phyloP scores from a whole-genome alignment of 306 rosid species.

The Quercus dentata region DNA sequence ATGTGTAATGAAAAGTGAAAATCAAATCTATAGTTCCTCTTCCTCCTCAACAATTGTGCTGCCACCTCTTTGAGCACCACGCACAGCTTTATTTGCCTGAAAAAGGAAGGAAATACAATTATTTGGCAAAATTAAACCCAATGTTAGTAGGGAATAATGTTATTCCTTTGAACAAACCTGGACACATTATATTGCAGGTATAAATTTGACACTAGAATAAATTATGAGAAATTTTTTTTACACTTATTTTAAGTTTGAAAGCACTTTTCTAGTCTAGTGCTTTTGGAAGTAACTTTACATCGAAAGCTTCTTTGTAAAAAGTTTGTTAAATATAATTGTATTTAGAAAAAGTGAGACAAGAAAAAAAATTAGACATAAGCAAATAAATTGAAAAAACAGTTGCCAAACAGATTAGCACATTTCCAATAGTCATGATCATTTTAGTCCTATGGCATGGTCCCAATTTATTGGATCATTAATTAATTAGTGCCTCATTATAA shows the following conservation, averaged over 20 bases:
- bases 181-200: not conserved
- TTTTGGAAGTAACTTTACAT: too few species aligned
- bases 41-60: not conserved
- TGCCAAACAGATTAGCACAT: too few species aligned
- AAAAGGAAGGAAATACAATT: not conserved
- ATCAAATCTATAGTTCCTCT: constrained; percentile 13
- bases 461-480: not conserved
- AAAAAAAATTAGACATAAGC: too few species aligned
- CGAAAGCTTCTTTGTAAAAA: too few species aligned
- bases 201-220: not conserved
- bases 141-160: not conserved
- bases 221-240: not conserved
- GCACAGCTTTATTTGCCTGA: constrained; percentile 44
- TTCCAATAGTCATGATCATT: too few species aligned
- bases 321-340: too few species aligned
- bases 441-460: not conserved
- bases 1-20: not conserved
- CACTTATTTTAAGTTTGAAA: not conserved
- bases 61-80: constrained; percentile 15
- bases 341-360: too few species aligned
- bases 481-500: not conserved
- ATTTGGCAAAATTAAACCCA: not conserved
- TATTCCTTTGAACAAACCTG: not conserved
- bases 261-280: too few species aligned
- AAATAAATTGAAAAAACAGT: too few species aligned